These are phyloP conservation scores for Tilletiaria anomala DNA, from an alignment of 1,284 basidiomycete genomes.

Conservation along the genomic window DNA sequence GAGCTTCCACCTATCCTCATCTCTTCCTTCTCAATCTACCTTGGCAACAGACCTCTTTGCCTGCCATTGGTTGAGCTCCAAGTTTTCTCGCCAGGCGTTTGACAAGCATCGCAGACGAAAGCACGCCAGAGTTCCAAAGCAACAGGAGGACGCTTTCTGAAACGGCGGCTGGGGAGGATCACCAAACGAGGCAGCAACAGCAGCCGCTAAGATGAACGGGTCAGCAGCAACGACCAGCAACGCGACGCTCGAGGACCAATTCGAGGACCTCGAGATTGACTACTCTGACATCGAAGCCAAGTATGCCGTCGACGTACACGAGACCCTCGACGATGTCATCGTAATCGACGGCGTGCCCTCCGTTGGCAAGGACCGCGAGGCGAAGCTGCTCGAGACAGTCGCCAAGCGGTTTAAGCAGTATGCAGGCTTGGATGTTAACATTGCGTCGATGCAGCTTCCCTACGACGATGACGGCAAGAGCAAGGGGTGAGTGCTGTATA, in stretches of 20 bases:
- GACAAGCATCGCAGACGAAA: too few species aligned
- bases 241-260: not conserved
- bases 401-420: constrained; percentile 40
- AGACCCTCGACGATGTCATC: constrained; percentile 41
- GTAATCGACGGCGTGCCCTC: constrained; percentile 42
- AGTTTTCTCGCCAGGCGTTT: too few species aligned
- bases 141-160: too few species aligned
- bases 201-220: too few species aligned
- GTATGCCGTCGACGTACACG: constrained; percentile 42
- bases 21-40: too few species aligned
- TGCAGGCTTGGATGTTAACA: constrained; percentile 35
- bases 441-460: constrained; percentile 41
- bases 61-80: too few species aligned
- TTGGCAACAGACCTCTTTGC: too few species aligned
- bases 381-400: constrained; percentile 40
- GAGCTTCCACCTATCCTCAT: too few species aligned
- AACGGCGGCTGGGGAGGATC: too few species aligned
- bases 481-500: constrained; percentile 36
- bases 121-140: too few species aligned
- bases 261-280: constrained; percentile 62
- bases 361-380: constrained; percentile 38
- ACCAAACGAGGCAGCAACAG: too few species aligned
- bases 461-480: constrained; percentile 37
- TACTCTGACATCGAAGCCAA: constrained; percentile 87
- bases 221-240: too few species aligned